These are phyloP conservation scores for Draba incana DNA, from an alignment of 345 rosid genomes.

Conservation along the genomic window DNA sequence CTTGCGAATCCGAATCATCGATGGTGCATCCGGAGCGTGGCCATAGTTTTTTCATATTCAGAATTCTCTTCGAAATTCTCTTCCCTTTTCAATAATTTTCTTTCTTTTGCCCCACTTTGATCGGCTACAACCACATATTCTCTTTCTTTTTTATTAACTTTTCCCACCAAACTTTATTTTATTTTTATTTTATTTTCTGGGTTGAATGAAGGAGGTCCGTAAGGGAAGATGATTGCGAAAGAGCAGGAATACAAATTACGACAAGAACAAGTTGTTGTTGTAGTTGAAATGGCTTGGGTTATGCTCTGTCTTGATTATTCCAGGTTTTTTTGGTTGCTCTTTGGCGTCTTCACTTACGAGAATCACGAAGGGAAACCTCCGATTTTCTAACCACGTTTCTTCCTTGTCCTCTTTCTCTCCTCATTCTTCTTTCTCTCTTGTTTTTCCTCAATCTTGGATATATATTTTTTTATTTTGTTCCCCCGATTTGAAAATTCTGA, in stretches of 20 bases:
- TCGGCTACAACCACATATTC: slow-evolving; percentile 45
- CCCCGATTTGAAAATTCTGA: slow-evolving; percentile 21
- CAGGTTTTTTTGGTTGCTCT: slow-evolving; percentile 15
- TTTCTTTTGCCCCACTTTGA: slow-evolving; percentile 7
- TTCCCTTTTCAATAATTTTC: slow-evolving; percentile 4
- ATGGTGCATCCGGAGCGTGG: slow-evolving; percentile 59
- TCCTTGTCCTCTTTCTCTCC: not conserved
- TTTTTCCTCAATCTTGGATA: too few relatives aligned
- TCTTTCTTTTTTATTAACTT: slow-evolving; percentile 13
- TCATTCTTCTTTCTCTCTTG: not conserved
- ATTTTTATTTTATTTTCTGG: not conserved
- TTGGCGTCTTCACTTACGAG: slow-evolving; percentile 80
- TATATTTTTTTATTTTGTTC: not conserved
- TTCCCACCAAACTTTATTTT: slow-evolving; percentile 28
- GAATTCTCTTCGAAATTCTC: slow-evolving; percentile 41
- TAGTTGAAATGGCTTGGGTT: too few relatives aligned
- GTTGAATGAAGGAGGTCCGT: slow-evolving; percentile 33
- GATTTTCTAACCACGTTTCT: slow-evolving; percentile 58
- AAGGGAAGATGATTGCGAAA: slow-evolving; percentile 60
- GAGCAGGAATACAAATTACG: too few relatives aligned
- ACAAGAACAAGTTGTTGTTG: too few relatives aligned
- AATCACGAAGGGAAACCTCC: slow-evolving; percentile 88
- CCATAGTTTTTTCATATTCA: slow-evolving; percentile 79
- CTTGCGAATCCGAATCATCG: slow-evolving; percentile 46
- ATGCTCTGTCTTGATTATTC: too few relatives aligned